Percentiles rank a stretch among this genome's conserved stretches.
phyloP scores from a whole-genome alignment of 1,284 basidiomycete genomes.

The Mycosarcoma maydis region DNA sequence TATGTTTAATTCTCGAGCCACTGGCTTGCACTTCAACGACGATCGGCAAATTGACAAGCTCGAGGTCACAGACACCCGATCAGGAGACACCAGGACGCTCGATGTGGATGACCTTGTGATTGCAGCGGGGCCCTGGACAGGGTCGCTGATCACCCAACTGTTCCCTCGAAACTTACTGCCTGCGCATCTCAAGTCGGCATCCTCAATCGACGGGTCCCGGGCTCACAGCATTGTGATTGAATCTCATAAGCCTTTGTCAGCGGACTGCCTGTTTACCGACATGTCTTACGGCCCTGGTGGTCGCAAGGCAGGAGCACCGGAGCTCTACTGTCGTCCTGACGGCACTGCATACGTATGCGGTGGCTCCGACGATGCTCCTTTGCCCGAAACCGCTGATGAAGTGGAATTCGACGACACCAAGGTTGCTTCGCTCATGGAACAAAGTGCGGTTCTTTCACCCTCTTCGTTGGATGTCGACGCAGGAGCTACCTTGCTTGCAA shows the following conservation, averaged over 20 bases:
- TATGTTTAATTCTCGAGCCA: conserved; percentile 65
- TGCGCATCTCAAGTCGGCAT: conserved; percentile 63
- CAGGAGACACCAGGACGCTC: conserved; percentile 12
- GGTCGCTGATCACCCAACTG: conserved; percentile 71
- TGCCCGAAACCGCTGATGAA: conserved; percentile 64
- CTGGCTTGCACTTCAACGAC: conserved; percentile 31
- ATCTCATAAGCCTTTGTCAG: conserved; percentile 58
- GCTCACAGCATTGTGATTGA: conserved; percentile 70
- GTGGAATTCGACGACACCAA: conserved; percentile 62
- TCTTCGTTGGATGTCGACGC: conserved; percentile 67
- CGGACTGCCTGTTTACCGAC: conserved; percentile 71
- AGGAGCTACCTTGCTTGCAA: conserved; percentile 65
- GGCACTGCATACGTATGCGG: conserved; percentile 68
- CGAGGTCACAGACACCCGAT: conserved; percentile 18
- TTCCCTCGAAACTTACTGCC: conserved; percentile 68
- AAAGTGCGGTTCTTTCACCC: conserved; percentile 69
- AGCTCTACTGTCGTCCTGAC: conserved; percentile 65
- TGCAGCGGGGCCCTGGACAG: conserved; percentile 79
- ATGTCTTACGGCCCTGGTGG: conserved; percentile 64
- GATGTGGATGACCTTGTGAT: conserved; percentile 34
- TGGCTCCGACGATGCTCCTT: conserved; percentile 67
- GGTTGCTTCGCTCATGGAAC: conserved; percentile 68
- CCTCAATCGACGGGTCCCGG: conserved; percentile 68
- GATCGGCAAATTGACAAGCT: conserved; percentile 35
- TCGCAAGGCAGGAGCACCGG: conserved; percentile 44